These are phyloP conservation scores for Alternaria angustiovoidea DNA, from an alignment of 2,329 filamentous ascomycete genomes.

Conservation along the genomic window DNA sequence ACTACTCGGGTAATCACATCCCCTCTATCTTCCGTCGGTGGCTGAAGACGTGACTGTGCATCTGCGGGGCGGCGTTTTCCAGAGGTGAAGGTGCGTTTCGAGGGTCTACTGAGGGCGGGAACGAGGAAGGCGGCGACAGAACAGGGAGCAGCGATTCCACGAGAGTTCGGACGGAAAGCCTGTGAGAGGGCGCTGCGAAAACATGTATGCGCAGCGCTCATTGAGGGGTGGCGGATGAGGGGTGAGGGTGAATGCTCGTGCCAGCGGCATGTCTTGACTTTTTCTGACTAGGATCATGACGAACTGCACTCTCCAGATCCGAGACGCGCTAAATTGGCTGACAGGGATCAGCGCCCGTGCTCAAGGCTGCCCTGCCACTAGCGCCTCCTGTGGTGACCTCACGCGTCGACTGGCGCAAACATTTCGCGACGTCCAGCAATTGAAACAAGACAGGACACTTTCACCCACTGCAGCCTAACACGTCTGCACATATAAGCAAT, in stretches of 20 bases:
- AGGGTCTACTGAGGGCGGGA: slow-evolving; percentile 36
- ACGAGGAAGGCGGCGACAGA: slow-evolving; percentile 47
- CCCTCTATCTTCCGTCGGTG: background rate
- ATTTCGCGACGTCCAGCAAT: slow-evolving; percentile 15
- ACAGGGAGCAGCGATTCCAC: slow-evolving; percentile 29
- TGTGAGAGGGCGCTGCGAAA: slow-evolving; percentile 48
- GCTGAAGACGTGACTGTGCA: slow-evolving; percentile 3
- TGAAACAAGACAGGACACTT: background rate
- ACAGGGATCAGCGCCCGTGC: slow-evolving; percentile 11
- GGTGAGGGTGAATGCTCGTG: slow-evolving; percentile 27
- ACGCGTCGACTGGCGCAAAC: slow-evolving; percentile 19
- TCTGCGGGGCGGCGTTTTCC: slow-evolving; percentile 24
- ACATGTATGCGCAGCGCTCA: slow-evolving; percentile 50
- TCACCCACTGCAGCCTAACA: background rate
- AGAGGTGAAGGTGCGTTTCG: slow-evolving; percentile 39
- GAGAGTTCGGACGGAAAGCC: slow-evolving; percentile 43
- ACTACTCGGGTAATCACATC: slow-evolving; percentile 1
- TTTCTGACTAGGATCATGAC: slow-evolving; percentile 37
- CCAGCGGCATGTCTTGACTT: slow-evolving; percentile 31
- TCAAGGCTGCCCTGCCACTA: slow-evolving; percentile 19
- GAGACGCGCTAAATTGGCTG: slow-evolving; percentile 19
- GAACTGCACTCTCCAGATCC: slow-evolving; percentile 19
- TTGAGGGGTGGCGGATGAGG: slow-evolving; percentile 35
- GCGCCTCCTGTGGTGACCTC: slow-evolving; percentile 18
- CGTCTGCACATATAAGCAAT: slow-evolving; percentile 6